Conservation (phyloP, 2,329 filamentous ascomycete genomes). For the Rosellinia necatrix region DNA sequence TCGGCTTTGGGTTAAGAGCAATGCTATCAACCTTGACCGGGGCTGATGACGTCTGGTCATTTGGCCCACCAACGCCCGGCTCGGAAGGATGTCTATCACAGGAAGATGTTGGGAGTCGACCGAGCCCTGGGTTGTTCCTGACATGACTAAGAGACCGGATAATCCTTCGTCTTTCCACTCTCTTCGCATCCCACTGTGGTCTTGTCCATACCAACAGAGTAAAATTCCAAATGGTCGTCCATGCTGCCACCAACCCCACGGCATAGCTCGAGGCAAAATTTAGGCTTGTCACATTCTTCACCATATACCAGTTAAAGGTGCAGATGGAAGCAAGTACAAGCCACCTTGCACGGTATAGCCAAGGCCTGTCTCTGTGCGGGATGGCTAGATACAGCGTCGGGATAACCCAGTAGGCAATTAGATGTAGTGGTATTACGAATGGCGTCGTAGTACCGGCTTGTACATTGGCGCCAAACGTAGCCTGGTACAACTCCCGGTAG, state of each 20-base stretch:
- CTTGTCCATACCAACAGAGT: conserved; percentile 57
- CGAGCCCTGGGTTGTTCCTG: not conserved
- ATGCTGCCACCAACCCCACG: conserved; percentile 54
- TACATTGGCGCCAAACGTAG: conserved; percentile 37
- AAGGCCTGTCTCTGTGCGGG: conserved; percentile 55
- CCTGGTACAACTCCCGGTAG: conserved; percentile 38
- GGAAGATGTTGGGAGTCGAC: too few species aligned
- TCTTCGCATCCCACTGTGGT: conserved; percentile 61
- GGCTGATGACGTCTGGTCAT: not conserved
- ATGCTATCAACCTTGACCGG: not conserved
- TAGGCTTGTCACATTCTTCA: conserved; percentile 51
- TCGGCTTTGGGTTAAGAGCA: not conserved
- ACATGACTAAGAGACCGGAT: not conserved
- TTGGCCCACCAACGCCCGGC: not conserved
- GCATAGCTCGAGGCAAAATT: conserved; percentile 58
- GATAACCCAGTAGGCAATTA: conserved; percentile 54
- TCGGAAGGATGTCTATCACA: not conserved
- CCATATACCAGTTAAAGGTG: conserved; percentile 50
- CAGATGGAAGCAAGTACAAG: conserved; percentile 51
- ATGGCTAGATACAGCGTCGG: conserved; percentile 60
- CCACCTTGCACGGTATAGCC: conserved; percentile 57
- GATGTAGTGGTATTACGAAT: conserved; percentile 57
- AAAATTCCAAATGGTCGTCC: conserved; percentile 55
- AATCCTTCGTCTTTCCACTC: conserved; percentile 48
- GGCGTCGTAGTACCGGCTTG: conserved; percentile 49